Evolutionary conservation across 2,329 filamentous ascomycete genomes (phyloP).

Genomic region (Chlorencoelia australis): DNA sequence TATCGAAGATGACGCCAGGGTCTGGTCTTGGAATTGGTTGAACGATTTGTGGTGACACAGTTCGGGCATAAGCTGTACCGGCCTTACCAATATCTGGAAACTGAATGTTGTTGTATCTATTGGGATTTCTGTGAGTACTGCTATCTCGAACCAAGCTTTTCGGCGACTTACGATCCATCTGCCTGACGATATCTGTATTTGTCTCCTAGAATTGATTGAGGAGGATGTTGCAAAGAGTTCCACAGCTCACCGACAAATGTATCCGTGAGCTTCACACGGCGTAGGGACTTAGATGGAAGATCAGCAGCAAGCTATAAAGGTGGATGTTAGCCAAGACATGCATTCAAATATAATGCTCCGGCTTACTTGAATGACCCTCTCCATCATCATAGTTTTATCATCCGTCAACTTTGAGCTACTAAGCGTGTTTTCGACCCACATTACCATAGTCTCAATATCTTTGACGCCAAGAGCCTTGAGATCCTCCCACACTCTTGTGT

Average conservation of each 20-base stretch:
- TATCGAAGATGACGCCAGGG: slow-evolving; percentile 50
- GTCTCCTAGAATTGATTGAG: slow-evolving; percentile 52
- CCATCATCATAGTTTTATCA: slow-evolving; percentile 72
- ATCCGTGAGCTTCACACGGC: slow-evolving; percentile 50
- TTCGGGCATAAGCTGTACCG: slow-evolving; percentile 55
- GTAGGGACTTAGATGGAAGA: slow-evolving; percentile 46
- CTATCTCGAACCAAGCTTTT: not conserved
- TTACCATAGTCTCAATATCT: slow-evolving; percentile 52
- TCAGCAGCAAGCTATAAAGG: slow-evolving; percentile 51
- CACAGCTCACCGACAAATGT: slow-evolving; percentile 58
- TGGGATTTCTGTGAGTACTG: not conserved
- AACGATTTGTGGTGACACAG: slow-evolving; percentile 47
- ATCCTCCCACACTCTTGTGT: slow-evolving; percentile 45
- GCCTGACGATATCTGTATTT: slow-evolving; percentile 50
- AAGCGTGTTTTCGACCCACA: slow-evolving; percentile 49
- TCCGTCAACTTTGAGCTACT: slow-evolving; percentile 52
- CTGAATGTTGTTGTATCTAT: slow-evolving; percentile 40
- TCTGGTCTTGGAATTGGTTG: slow-evolving; percentile 52
- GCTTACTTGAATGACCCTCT: slow-evolving; percentile 50
- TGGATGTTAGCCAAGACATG: not conserved
- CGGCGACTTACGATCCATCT: slow-evolving; percentile 55
- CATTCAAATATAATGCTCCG: not conserved
- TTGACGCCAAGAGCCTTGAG: slow-evolving; percentile 38
- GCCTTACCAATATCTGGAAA: slow-evolving; percentile 57
- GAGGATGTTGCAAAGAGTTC: slow-evolving; percentile 61